Base-by-base conservation (phyloP, 2,329 filamentous ascomycete species). In the Fusarium neocosmosporiellum region DNA sequence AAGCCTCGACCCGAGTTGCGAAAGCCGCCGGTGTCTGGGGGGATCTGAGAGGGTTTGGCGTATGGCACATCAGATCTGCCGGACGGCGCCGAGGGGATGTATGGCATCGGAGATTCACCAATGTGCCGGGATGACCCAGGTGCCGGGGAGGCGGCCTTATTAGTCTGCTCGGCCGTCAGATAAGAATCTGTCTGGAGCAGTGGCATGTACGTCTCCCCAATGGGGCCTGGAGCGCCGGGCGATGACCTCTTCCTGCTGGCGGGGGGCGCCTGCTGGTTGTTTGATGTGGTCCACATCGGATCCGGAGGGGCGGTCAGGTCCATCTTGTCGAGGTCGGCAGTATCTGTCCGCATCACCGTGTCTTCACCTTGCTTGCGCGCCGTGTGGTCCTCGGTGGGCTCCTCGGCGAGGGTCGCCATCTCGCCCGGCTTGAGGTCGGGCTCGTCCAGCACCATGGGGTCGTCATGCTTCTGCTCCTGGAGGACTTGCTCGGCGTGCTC, bases 401-500 rank as follows among this genome's bases (percentile, higher is more conserved):
- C 76, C 58, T 78, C 72, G 8, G 66, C 63, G 18, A 77, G 54
- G 9, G 67, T 70, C 11, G 37, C 67, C 67, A 77, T 77, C 57
- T 77, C 75, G 22, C 69, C 72, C 29, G 59, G 66, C 55, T 76
- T 76, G 33, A 43, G 64, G 27, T 69, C 67, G 37, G 62, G 50
- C n/a, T 80, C 76, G 20, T 82, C 79, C 46, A 80, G 66, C 33
- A 34, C 71, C 75, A 78, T 76, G 1, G 72, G 78, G 34, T 78
- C 74, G 2, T 76, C 76, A 27, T 66, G 72, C 20, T 83, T 82
- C 29, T 83, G 83, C 46, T 86, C 86, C 74, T 87, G 83, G 69
- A 90, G 87, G 57, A 91, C 81, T 75, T 91, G 86, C 74, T 94
- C 90, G 59, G 91, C 92, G 81, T 96, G 92, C 75, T 91, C 88